Conservation (phyloP, 306 rosid species). For the Carpinus viminea region DNA sequence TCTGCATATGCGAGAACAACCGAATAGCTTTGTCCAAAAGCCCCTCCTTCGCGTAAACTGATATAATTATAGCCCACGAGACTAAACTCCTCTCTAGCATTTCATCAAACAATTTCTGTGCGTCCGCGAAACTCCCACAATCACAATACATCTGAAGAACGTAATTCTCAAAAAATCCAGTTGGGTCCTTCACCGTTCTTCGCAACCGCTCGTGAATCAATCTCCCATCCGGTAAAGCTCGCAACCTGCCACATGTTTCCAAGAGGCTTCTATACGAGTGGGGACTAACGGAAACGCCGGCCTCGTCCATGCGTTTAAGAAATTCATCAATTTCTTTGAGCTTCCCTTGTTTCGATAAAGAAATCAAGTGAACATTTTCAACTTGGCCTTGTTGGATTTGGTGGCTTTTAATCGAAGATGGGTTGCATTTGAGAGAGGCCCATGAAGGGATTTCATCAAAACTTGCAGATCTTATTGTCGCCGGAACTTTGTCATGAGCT, state of each 20-base stretch:
- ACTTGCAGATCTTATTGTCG: conserved; percentile 28
- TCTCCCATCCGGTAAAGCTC: conserved; percentile 43
- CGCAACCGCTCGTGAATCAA: conserved; percentile 40
- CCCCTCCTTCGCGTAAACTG: conserved; percentile 50
- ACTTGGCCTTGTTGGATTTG: conserved; percentile 38
- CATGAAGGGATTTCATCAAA: conserved; percentile 55
- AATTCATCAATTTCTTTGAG: conserved; percentile 49
- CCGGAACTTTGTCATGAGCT: conserved; percentile 24
- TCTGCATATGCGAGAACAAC: conserved; percentile 39
- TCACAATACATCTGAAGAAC: conserved; percentile 57
- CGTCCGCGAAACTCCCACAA: conserved; percentile 45
- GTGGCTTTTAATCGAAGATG: conserved; percentile 17
- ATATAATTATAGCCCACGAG: conserved; percentile 47
- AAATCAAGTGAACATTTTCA: conserved; percentile 57
- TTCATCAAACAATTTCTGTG: conserved; percentile 46
- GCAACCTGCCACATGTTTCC: conserved; percentile 44
- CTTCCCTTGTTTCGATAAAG: conserved; percentile 54
- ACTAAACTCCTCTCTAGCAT: conserved; percentile 43
- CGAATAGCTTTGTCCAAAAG: conserved; percentile 34
- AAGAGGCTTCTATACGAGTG: conserved; percentile 43
- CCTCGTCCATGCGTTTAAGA: conserved; percentile 44
- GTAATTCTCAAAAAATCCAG: conserved; percentile 41
- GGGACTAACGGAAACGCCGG: conserved; percentile 43
- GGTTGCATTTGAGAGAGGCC: conserved; percentile 43
- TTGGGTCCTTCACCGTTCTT: conserved; percentile 27